phyloP scores from a whole-genome alignment of 1,284 basidiomycete genomes.

The Heterobasidion annosum region DNA sequence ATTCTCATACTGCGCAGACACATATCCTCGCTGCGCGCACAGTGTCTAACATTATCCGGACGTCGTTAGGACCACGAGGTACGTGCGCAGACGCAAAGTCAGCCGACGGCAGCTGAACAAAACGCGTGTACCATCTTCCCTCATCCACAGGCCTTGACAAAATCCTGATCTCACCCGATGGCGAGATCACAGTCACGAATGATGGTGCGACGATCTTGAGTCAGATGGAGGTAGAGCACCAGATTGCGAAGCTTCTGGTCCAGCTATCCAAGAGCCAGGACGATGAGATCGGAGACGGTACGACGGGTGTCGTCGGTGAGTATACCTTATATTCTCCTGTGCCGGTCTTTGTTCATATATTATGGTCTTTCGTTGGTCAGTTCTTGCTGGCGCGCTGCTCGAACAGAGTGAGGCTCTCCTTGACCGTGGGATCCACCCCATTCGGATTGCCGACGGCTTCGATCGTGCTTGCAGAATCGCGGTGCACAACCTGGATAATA shows the following conservation, averaged over 20 bases:
- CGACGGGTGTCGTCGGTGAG: slow-evolving; percentile 96
- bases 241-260: slow-evolving; percentile 96
- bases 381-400: slow-evolving; percentile 92
- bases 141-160: slow-evolving; percentile 80
- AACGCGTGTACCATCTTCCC: not conserved
- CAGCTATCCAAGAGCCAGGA: slow-evolving; percentile 97
- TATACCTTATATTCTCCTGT: slow-evolving; percentile 12
- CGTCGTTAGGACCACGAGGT: slow-evolving; percentile 93
- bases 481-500: slow-evolving; percentile 83
- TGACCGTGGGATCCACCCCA: slow-evolving; percentile 96
- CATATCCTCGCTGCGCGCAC: slow-evolving; percentile 93
- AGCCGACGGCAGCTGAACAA: not conserved
- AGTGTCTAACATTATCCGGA: slow-evolving; percentile 92
- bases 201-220: slow-evolving; percentile 95
- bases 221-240: slow-evolving; percentile 98
- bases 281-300: slow-evolving; percentile 99
- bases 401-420: slow-evolving; percentile 88
- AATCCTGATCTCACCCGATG: slow-evolving; percentile 97
- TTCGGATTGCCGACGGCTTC: slow-evolving; percentile 97
- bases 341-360: not conserved
- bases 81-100: slow-evolving; percentile 9
- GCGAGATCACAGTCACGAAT: slow-evolving; percentile 98
- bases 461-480: slow-evolving; percentile 91
- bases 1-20: slow-evolving; percentile 41
- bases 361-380: slow-evolving; percentile 27